These are phyloP conservation scores for Sugiyamaella valdiviana DNA, from an alignment of 805 yeast genomes.

Conservation along the genomic window DNA sequence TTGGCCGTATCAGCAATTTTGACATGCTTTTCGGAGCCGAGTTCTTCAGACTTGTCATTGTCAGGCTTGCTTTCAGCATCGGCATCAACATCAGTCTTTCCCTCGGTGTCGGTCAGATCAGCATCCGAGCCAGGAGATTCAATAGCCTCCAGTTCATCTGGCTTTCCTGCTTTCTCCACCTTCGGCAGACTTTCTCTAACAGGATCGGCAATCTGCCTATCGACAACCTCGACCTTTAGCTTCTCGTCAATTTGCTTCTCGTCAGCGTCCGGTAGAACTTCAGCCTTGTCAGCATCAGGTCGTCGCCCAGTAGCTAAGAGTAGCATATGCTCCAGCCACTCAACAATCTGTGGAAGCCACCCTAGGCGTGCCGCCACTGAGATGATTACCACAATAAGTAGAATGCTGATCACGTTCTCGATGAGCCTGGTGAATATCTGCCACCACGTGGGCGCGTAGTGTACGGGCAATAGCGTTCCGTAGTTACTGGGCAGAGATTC, in stretches of 20 bases:
- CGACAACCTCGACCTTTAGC: background rate
- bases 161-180: background rate
- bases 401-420: conserved; percentile 38
- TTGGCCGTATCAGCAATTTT: conserved; percentile 28
- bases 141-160: background rate
- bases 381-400: conserved; percentile 26
- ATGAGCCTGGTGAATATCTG: conserved; percentile 24
- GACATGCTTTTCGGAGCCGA: background rate
- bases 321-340: conserved; percentile 17
- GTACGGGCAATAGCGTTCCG: conserved; percentile 8
- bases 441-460: conserved; percentile 16
- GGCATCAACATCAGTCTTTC: background rate
- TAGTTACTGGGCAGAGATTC: background rate
- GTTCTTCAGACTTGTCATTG: background rate
- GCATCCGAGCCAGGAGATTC: background rate
- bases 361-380: conserved; percentile 26
- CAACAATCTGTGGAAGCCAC: conserved; percentile 23
- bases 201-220: background rate
- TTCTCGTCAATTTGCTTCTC: background rate
- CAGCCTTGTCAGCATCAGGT: background rate
- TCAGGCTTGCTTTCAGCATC: background rate
- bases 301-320: conserved; percentile 4
- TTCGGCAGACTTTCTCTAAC: background rate
- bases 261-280: background rate
- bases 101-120: conserved; percentile 3